These are phyloP conservation scores for Acanthamoeba healyi DNA, from an alignment of 208 protist genomes.

Conservation along the genomic window DNA sequence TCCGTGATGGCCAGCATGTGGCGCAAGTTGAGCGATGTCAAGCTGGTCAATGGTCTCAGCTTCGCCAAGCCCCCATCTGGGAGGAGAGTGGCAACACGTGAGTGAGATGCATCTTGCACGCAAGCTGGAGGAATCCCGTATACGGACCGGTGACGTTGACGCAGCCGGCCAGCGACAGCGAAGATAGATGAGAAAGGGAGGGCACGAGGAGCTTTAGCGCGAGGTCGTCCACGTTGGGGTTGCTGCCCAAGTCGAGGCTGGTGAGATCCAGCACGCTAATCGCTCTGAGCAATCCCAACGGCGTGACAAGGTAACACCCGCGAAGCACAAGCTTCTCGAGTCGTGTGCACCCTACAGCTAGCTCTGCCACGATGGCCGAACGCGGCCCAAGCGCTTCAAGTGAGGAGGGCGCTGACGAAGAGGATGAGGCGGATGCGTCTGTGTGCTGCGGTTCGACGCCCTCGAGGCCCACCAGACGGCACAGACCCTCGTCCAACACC, in stretches of 20 bases:
- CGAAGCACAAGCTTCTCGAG: conserved; percentile 36
- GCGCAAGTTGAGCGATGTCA: conserved; percentile 11
- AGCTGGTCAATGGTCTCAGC: background rate
- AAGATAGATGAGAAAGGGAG: background rate
- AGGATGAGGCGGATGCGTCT: background rate
- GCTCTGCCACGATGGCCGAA: too few species aligned
- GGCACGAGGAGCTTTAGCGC: background rate
- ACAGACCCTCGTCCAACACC: background rate
- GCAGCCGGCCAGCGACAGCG: background rate
- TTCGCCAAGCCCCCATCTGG: background rate
- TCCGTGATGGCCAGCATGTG: background rate
- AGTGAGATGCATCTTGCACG: background rate
- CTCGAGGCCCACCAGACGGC: background rate
- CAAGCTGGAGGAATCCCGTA: background rate
- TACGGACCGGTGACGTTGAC: background rate
- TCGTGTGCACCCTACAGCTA: background rate
- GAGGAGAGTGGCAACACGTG: too few species aligned
- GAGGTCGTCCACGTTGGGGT: conserved; percentile 4
- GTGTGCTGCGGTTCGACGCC: background rate
- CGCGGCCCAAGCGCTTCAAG: too few species aligned
- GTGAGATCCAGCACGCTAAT: background rate
- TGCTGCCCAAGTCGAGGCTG: background rate
- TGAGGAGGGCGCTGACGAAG: background rate
- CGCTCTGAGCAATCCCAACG: background rate
- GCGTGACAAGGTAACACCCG: background rate